Percentiles rank a stretch among this genome's conserved stretches.
Evolutionary conservation across 75 land plant species (phyloP).

Genomic region (Larix kaempferi): DNA sequence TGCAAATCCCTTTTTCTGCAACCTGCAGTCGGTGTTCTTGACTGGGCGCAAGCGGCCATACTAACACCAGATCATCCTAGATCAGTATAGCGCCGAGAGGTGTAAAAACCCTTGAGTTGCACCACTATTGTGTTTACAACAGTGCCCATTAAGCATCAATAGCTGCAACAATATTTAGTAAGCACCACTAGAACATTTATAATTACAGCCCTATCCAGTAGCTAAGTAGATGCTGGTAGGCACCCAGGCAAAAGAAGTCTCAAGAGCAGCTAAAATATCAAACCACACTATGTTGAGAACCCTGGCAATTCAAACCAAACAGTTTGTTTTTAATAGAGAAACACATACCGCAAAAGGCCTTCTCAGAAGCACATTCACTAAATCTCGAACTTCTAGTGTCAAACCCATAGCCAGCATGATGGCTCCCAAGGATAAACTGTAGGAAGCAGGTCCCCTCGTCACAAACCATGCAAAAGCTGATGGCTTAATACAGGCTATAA

Average conservation of each 20-base stretch:
- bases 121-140: background rate
- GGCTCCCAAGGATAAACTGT: slow-evolving; percentile 63
- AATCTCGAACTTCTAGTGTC: slow-evolving; percentile 54
- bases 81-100: background rate
- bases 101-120: background rate
- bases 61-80: background rate
- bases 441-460: slow-evolving; percentile 59
- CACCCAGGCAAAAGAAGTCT: too few relatives aligned
- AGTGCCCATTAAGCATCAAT: background rate
- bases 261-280: too few relatives aligned
- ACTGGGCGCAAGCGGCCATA: too few relatives aligned
- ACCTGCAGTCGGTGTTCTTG: too few relatives aligned
- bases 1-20: too few relatives aligned
- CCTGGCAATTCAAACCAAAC: background rate
- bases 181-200: too few relatives aligned
- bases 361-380: slow-evolving; percentile 43
- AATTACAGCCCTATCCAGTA: too few relatives aligned
- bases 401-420: slow-evolving; percentile 89
- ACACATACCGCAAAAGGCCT: slow-evolving; percentile 62
- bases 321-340: background rate
- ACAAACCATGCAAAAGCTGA: slow-evolving; percentile 80
- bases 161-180: too few relatives aligned
- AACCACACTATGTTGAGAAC: too few relatives aligned
- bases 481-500: slow-evolving; percentile 62
- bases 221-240: too few relatives aligned